Percentiles rank a stretch among this genome's conserved stretches.
Evolutionary conservation across 495 filamentous ascomycete species (phyloP).

Genomic region (Staphylotrichum longicolle): DNA sequence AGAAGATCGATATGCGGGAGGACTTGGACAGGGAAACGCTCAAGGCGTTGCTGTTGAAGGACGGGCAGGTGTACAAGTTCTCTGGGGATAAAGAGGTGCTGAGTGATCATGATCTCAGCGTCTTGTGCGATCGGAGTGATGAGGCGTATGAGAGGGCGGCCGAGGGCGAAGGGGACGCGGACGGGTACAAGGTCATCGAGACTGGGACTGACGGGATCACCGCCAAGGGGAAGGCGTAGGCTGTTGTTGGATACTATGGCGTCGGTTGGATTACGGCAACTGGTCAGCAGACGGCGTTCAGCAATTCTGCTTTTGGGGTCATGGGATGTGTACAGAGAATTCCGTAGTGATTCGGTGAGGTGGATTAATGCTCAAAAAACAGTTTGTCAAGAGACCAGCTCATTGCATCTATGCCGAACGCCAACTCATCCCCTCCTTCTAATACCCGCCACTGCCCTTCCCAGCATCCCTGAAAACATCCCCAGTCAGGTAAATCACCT

Average conservation of each 20-base stretch:
- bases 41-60: conserved; percentile 57
- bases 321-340: neutral
- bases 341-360: no score
- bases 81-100: conserved; percentile 61
- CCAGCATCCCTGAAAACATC: conserved; percentile 4
- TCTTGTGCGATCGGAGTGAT: conserved; percentile 73
- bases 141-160: conserved; percentile 82
- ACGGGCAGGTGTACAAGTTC: conserved; percentile 62
- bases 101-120: conserved; percentile 70
- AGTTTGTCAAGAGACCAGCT: no score
- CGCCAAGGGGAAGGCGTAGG: conserved; percentile 26
- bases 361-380: no score
- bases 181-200: conserved; percentile 67
- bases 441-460: neutral
- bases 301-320: no score
- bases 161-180: conserved; percentile 62
- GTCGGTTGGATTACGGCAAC: no score
- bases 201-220: conserved; percentile 50
- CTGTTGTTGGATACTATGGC: neutral
- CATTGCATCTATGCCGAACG: no score
- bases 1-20: conserved; percentile 52
- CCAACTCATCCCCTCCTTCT: neutral
- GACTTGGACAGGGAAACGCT: conserved; percentile 58
- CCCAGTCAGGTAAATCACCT: neutral
- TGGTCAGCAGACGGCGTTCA: no score